Percentiles rank a stretch among this genome's conserved stretches.
Conservation (phyloP, 2,329 filamentous ascomycete species). For the Claviceps quebecensis region DNA sequence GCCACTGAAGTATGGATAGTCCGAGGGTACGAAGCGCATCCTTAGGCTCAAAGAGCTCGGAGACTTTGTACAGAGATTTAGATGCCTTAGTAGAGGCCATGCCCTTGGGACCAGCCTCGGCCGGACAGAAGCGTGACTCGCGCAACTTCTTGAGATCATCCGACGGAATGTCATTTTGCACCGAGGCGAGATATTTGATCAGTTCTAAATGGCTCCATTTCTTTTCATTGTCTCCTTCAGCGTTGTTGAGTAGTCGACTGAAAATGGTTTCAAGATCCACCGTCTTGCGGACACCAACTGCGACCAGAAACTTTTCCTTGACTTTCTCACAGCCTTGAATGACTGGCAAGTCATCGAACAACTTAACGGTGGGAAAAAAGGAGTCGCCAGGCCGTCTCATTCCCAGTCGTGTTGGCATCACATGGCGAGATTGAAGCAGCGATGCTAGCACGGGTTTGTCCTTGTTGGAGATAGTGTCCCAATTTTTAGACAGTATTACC, state of each 20-base stretch:
- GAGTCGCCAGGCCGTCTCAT: conserved; percentile 77
- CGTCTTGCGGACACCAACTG: conserved; percentile 82
- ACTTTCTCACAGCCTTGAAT: conserved; percentile 63
- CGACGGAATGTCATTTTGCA: conserved; percentile 72
- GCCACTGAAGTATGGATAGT: conserved; percentile 73
- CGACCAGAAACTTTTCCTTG: conserved; percentile 77
- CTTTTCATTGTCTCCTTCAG: conserved; percentile 36
- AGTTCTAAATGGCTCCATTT: conserved; percentile 90
- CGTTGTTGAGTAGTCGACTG: conserved; percentile 58
- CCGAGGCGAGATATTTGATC: conserved; percentile 85
- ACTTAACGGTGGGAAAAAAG: conserved; percentile 84
- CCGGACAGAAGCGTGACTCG: conserved; percentile 68
- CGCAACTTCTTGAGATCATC: conserved; percentile 69
- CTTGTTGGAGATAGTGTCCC: conserved; percentile 60
- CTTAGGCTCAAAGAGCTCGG: conserved; percentile 70
- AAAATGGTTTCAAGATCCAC: conserved; percentile 92
- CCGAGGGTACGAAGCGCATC: conserved; percentile 53
- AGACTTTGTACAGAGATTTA: conserved; percentile 51
- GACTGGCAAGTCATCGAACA: conserved; percentile 86
- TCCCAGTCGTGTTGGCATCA: conserved; percentile 82
- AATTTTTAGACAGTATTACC: conserved; percentile 71
- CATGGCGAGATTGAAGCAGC: conserved; percentile 51
- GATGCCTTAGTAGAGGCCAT: conserved; percentile 39
- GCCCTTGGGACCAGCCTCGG: conserved; percentile 47
- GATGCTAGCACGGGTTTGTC: conserved; percentile 52